Percentiles rank a stretch among this genome's conserved stretches.
Conservation (phyloP, 2,329 filamentous ascomycete species). For the Falciphora oryzae region DNA sequence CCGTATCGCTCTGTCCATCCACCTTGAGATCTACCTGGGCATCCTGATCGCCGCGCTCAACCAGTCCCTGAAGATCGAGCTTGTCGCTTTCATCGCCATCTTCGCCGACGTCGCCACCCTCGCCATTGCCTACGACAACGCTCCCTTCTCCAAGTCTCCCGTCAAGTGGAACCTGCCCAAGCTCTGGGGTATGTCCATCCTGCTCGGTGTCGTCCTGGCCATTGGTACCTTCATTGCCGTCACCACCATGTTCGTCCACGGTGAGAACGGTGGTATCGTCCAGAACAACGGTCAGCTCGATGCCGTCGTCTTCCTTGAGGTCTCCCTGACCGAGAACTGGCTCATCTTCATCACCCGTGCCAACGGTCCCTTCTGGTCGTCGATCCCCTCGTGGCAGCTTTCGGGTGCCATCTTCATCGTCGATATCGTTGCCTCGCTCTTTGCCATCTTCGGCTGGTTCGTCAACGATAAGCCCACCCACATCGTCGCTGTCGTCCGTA, state of each 20-base stretch:
- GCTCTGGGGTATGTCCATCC: slow-evolving; percentile 87
- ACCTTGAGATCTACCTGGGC: slow-evolving; percentile 86
- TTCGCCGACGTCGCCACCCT: slow-evolving; percentile 90
- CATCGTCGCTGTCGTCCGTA: slow-evolving; percentile 78
- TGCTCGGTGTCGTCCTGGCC: slow-evolving; percentile 76
- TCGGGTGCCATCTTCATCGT: slow-evolving; percentile 72
- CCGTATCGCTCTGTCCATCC: slow-evolving; percentile 86
- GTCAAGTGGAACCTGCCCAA: slow-evolving; percentile 96
- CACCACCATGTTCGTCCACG: slow-evolving; percentile 71
- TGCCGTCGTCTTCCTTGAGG: slow-evolving; percentile 80
- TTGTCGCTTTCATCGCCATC: slow-evolving; percentile 91
- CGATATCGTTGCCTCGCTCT: slow-evolving; percentile 78
- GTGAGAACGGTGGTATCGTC: slow-evolving; percentile 73
- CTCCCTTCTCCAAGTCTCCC: slow-evolving; percentile 75
- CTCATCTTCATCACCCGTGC: slow-evolving; percentile 94
- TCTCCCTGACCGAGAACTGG: slow-evolving; percentile 91
- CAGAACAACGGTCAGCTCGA: slow-evolving; percentile 83
- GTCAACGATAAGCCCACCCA: slow-evolving; percentile 46
- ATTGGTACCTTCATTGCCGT: slow-evolving; percentile 84
- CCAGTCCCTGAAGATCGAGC: slow-evolving; percentile 73
- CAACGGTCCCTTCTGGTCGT: slow-evolving; percentile 89
- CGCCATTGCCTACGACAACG: slow-evolving; percentile 90
- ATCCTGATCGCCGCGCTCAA: slow-evolving; percentile 89
- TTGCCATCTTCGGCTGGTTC: slow-evolving; percentile 83
- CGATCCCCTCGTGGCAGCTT: slow-evolving; percentile 81